Base-by-base conservation (phyloP, 192 early-diverging fungal species). In the Rhizophagus prolifer region DNA sequence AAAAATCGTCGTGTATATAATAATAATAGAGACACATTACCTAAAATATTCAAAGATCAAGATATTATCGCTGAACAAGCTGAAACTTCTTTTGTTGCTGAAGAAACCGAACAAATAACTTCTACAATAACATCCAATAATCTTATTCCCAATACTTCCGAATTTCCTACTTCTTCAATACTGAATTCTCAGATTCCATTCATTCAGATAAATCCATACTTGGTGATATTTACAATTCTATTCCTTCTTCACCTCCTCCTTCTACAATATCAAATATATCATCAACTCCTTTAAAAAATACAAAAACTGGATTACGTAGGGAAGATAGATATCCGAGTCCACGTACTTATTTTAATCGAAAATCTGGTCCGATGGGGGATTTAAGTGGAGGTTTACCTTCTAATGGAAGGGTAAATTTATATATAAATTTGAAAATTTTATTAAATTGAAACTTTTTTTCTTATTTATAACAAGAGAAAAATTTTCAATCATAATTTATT, bases 11-110 rank as follows among this genome's bases (percentile, higher is more conserved):
- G 10, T 65, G 63, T 65, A 65, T 61, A 65, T 76, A 76, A 16
- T 76, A 25, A 63, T 76, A 76, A 66, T 76, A 76, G 44, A 76
- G 74, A 76, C 74, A 28, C 30, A n/a, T 9, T 50, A 66, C 26
- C 34, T 76, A 63, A 36, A 63, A 60, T 46, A 38, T 30, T 63
- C 14, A 58, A 63, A 74, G 36, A 74, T 25, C 10, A 62, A 74
- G 73, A 64, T 54, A 74, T 23, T 47, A 28, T 47, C 54, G 6
- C 70, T 21, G 50, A 72, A 72, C 14, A 72, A 25, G 26, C 1
- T 30, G 63, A 65, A 9, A 36, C 25, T 28, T 13, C 28, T 10
- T 10, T 31, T n/a, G 34, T 9, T 26, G 28, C 16, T 16, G 34
- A 59, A 28, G 34, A 61, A 38, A 26, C 8, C 31, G 26, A 73